These are phyloP conservation scores for Knoxdaviesia capensis DNA, from an alignment of 2,329 filamentous ascomycete genomes.

Conservation along the genomic window DNA sequence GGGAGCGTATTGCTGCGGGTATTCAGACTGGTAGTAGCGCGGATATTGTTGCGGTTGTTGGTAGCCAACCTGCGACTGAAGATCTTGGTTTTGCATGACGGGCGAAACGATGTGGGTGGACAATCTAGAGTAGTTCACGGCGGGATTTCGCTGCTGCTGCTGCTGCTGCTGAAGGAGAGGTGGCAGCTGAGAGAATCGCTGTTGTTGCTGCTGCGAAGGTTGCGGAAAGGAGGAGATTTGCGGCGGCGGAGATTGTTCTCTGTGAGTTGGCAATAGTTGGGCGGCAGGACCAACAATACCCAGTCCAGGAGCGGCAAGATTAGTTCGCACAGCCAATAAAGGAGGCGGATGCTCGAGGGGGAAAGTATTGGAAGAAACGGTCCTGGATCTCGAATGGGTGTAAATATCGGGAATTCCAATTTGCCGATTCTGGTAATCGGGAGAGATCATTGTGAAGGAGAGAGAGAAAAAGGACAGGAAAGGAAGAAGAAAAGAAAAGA, in stretches of 20 bases:
- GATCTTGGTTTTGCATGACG: neutral
- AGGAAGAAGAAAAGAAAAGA: neutral
- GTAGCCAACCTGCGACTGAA: conserved; percentile 1
- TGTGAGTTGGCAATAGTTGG: too few relatives aligned
- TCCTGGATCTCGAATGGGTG: conserved; percentile 32
- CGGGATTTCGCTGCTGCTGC: neutral
- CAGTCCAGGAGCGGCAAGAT: neutral
- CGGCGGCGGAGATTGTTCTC: too few relatives aligned
- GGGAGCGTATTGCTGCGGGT: neutral
- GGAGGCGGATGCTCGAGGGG: conserved; percentile 11
- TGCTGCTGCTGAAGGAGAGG: conserved; percentile 1
- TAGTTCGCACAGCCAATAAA: too few relatives aligned
- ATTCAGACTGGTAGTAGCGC: neutral
- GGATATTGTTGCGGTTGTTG: conserved; percentile 3
- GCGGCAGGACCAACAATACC: neutral
- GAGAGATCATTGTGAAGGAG: neutral
- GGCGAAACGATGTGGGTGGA: too few relatives aligned
- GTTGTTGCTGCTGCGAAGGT: too few relatives aligned
- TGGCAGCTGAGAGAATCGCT: conserved; percentile 2
- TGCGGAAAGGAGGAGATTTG: too few relatives aligned
- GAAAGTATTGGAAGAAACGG: conserved; percentile 34
- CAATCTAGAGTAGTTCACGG: too few relatives aligned
- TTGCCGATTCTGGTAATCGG: too few relatives aligned
- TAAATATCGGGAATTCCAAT: conserved; percentile 14
- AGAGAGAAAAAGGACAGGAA: neutral